Evolutionary conservation across 2,329 filamentous ascomycete genomes (phyloP).

Genomic region (Cytospora schulzeri): DNA sequence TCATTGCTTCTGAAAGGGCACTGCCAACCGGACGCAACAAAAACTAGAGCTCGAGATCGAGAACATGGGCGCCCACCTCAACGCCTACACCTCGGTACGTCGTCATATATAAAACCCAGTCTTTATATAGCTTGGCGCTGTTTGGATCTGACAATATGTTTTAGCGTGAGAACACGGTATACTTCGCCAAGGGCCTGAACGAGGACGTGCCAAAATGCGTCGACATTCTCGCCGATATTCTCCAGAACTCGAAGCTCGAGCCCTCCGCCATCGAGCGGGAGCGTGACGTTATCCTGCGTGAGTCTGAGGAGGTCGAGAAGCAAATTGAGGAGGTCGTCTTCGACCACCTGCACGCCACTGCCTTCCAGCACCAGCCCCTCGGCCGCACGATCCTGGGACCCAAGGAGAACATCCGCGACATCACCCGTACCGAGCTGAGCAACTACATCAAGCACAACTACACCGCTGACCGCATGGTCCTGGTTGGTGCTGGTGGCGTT

Average conservation of each 20-base stretch:
- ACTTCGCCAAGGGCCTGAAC: slow-evolving; percentile 99
- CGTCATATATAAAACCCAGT: slow-evolving; percentile 29
- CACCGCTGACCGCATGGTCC: slow-evolving; percentile 98
- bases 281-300: slow-evolving; percentile 96
- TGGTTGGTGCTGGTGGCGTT: slow-evolving; percentile 91
- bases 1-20: slow-evolving; percentile 66
- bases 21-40: slow-evolving; percentile 89
- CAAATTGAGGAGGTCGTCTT: slow-evolving; percentile 99
- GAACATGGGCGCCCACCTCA: slow-evolving; percentile 99
- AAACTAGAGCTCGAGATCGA: slow-evolving; percentile 99
- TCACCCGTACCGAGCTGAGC: slow-evolving; percentile 84
- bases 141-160: slow-evolving; percentile 29
- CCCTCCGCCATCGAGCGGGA: slow-evolving; percentile 90
- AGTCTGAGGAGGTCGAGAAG: slow-evolving; percentile 99
- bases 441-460: slow-evolving; percentile 99
- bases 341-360: slow-evolving; percentile 97
- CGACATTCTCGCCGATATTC: slow-evolving; percentile 98
- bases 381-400: slow-evolving; percentile 97
- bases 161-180: slow-evolving; percentile 99
- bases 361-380: slow-evolving; percentile 93
- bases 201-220: slow-evolving; percentile 94
- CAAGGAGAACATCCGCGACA: slow-evolving; percentile 97
- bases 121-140: slow-evolving; percentile 19
- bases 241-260: slow-evolving; percentile 99
- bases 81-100: slow-evolving; percentile 97